Base-by-base conservation (phyloP, 192 early-diverging fungal species). In the Hyaloraphidium curvatum region DNA sequence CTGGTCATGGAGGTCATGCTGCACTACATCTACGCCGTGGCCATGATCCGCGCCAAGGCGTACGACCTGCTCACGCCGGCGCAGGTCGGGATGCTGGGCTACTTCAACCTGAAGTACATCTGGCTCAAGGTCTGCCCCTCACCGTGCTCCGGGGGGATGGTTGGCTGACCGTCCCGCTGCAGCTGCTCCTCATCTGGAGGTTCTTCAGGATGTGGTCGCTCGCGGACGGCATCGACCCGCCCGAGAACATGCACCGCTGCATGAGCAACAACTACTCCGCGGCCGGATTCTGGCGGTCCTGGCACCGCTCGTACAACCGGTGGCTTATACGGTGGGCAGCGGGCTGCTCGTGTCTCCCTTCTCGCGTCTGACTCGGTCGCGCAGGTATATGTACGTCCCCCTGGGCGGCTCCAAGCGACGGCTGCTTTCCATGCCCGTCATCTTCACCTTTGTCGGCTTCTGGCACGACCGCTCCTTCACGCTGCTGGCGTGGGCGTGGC, bases 201-300 rank as follows among this genome's bases (percentile, higher is more conserved):
- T 96, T 93, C 67, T 95, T 93, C 63, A 73, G 94, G 30, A 72
- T 96, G 48, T 97, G 94, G 94, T 89, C 88, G 0, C 63, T 96
- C 64, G 62, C 72, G n/a, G 94, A 97, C 62, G 86, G 88, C 3
- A 67, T 97, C 26, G 82, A 84, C 31, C 78, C 81, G 1, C 67
- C 78, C 7, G 94, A 98, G 59, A 98, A 98, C 62, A 96, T 98
- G 90, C 77, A 80, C 1, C 79, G 91, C 2, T 98, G 91, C 61
- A 92, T 96, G 80, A 76, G 72, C 61, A 90, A 93, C 70, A 91
- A 96, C 66, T 98, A 93, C 67, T 91, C 88, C 17, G 73, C 83
- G 13, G 76, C 83, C 39, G 79, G 81, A 52, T 98, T 98, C 65
- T 98, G 94, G 94, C 74, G 85, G 43, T 81, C 81, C 55, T 98